Percentiles rank a stretch among this genome's conserved stretches.
Conservation (phyloP, 148 eudicot genomes). For the Salicornia ramosissima region DNA sequence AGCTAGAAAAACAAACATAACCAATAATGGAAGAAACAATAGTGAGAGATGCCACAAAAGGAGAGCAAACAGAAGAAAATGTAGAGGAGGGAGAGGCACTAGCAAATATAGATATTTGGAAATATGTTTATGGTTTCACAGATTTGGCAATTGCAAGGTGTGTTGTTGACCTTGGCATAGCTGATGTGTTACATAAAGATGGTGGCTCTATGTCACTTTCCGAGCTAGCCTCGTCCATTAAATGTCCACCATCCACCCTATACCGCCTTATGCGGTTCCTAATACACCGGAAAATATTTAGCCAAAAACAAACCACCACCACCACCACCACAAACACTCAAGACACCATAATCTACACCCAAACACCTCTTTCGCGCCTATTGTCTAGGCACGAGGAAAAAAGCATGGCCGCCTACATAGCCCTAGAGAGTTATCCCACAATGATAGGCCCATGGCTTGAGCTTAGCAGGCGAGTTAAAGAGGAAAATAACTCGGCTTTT, state of each 20-base stretch:
- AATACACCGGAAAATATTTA: slow-evolving; percentile 38
- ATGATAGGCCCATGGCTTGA: slow-evolving; percentile 56
- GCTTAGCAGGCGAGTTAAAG: slow-evolving; percentile 34
- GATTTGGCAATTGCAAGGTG: slow-evolving; percentile 59
- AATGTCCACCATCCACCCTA: slow-evolving; percentile 34
- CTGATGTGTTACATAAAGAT: slow-evolving; percentile 42
- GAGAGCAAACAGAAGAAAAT: not conserved
- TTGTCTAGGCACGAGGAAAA: slow-evolving; percentile 24
- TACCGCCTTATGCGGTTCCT: slow-evolving; percentile 58
- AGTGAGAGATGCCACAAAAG: slow-evolving; percentile 4
- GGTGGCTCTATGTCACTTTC: slow-evolving; percentile 41
- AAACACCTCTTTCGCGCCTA: slow-evolving; percentile 53
- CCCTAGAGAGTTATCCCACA: slow-evolving; percentile 40
- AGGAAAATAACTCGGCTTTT: slow-evolving; percentile 28
- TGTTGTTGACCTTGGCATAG: slow-evolving; percentile 56
- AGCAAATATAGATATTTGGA: slow-evolving; percentile 49
- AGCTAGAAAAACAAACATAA: not conserved
- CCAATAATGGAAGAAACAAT: slow-evolving; percentile 7
- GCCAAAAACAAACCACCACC: slow-evolving; percentile 11
- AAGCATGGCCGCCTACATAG: slow-evolving; percentile 41
- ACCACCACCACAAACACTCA: no score
- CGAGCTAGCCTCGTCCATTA: slow-evolving; percentile 43
- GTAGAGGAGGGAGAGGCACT: slow-evolving; percentile 33
- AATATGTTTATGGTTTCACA: slow-evolving; percentile 44
- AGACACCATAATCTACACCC: slow-evolving; percentile 25